Evolutionary conservation across 1,284 basidiomycete genomes (phyloP).

Genomic region (Inonotus hispidus): DNA sequence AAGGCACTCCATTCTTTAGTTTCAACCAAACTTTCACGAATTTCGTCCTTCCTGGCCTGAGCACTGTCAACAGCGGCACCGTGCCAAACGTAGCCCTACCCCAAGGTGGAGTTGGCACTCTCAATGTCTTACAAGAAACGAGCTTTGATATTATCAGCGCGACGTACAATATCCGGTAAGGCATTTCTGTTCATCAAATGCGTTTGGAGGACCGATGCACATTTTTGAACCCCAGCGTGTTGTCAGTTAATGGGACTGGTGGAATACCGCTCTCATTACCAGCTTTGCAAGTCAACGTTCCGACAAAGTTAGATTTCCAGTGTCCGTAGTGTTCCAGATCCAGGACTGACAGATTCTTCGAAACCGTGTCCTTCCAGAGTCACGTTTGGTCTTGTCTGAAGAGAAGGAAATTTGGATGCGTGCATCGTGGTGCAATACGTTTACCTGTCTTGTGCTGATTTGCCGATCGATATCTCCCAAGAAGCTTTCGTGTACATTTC

Average conservation of each 20-base stretch:
- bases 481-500: background rate
- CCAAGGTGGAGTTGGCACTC: constrained; percentile 47
- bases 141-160: constrained; percentile 8
- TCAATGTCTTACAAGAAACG: constrained; percentile 34
- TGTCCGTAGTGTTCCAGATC: constrained; percentile 5
- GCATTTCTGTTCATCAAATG: background rate
- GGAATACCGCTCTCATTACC: constrained; percentile 10
- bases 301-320: constrained; percentile 17
- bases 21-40: constrained; percentile 39
- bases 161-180: constrained; percentile 5
- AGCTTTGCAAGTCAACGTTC: constrained; percentile 1
- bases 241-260: constrained; percentile 13
- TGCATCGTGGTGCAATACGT: background rate
- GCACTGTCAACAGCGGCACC: constrained; percentile 50
- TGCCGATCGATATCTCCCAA: background rate
- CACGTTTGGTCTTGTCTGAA: background rate
- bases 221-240: background rate
- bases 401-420: background rate
- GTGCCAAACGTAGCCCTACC: constrained; percentile 51
- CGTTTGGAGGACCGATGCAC: background rate
- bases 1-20: constrained; percentile 11
- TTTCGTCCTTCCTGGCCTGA: constrained; percentile 51
- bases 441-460: background rate
- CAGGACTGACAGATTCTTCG: constrained; percentile 2
- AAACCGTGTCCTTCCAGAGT: background rate